Base-by-base conservation (phyloP, 805 yeast species). In the Maudiozyma barnettii region DNA sequence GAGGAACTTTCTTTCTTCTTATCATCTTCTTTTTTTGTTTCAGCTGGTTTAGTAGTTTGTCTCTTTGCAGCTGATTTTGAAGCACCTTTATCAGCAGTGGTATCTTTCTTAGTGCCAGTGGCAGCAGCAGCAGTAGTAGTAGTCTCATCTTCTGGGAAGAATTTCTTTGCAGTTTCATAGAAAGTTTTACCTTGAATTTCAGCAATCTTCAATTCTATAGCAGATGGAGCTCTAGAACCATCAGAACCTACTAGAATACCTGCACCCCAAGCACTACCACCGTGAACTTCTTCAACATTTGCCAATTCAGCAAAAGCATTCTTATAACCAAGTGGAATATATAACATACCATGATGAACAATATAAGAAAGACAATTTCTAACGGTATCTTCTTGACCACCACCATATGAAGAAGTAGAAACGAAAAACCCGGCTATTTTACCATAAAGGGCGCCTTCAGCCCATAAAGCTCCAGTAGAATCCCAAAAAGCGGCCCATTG, bases 251-350 rank as follows among this genome's bases (percentile, higher is more conserved):
- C 90, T 57, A 75, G 72, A 41, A 86, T 70, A 57, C 95, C 95
- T 39, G 95, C 84, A 63, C 95, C 95, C 89, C 90, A 88, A 43
- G 95, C 78, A 21, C 90, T 79, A 49, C 85, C 85, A 55, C 95
- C 95, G 61, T 84, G 95, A 44, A 79, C 74, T 68, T 84, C 88
- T 5, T 73, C 76, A 37, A 82, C 57, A 66, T 73, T 73, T 39
- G 84, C 69, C 55, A 81, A 60, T 56, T 74, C 74, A 9, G 76
- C 74, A 63, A 81, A 81, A 9, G 76, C 71, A 51, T 73, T 65
- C 53, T 72, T 75, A 70, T 81, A 86, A 52, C 95, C 95, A 56
- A 86, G 72, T 52, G 95, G 95, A 45, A 86, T 78, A 64, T 66
- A 86, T 49, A 81, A 74, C 65, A 86, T 72, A 58, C 95, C 95